A percentile compares a stretch with the other conserved stretches of the same genome.
phyloP scores from a whole-genome alignment of 192 early-diverging fungal genomes.

The Umbelopsis vinacea region DNA sequence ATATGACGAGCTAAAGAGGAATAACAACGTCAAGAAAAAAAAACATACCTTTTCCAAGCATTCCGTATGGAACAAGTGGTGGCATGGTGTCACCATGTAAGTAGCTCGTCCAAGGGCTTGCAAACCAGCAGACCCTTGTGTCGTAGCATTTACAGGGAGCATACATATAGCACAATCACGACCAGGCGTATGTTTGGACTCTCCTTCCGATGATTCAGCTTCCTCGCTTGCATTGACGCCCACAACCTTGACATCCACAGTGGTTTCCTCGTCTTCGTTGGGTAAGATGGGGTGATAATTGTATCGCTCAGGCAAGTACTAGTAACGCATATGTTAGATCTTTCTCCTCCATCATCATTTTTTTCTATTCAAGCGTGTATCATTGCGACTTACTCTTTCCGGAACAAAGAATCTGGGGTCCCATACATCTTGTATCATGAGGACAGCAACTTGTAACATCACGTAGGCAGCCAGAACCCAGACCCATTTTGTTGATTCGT shows the following conservation, averaged over 20 bases:
- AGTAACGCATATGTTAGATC: neutral
- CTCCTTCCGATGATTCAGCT: neutral
- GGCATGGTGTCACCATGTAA: constrained; percentile 83
- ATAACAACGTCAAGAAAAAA: neutral
- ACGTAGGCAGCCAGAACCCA: constrained; percentile 62
- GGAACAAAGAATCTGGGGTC: constrained; percentile 81
- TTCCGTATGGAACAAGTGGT: constrained; percentile 78
- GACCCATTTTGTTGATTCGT: constrained; percentile 54
- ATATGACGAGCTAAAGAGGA: neutral
- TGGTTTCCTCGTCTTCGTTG: constrained; percentile 50
- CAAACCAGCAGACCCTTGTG: constrained; percentile 44
- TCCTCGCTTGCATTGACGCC: constrained; percentile 19
- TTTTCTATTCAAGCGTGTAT: neutral
- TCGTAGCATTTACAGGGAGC: constrained; percentile 48
- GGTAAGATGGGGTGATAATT: constrained; percentile 71
- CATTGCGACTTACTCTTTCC: constrained; percentile 45
- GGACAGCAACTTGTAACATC: constrained; percentile 56
- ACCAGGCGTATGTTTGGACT: constrained; percentile 27
- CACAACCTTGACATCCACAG: constrained; percentile 11
- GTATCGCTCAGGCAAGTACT: constrained; percentile 67
- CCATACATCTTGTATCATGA: constrained; percentile 68
- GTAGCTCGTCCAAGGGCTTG: constrained; percentile 48
- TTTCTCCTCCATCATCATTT: neutral
- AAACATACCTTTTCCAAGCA: constrained; percentile 65
- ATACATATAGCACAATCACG: constrained; percentile 75